These are phyloP conservation scores for Paspalum notatum DNA, from an alignment of 176 grass and related monocot species.

Conservation along the genomic window DNA sequence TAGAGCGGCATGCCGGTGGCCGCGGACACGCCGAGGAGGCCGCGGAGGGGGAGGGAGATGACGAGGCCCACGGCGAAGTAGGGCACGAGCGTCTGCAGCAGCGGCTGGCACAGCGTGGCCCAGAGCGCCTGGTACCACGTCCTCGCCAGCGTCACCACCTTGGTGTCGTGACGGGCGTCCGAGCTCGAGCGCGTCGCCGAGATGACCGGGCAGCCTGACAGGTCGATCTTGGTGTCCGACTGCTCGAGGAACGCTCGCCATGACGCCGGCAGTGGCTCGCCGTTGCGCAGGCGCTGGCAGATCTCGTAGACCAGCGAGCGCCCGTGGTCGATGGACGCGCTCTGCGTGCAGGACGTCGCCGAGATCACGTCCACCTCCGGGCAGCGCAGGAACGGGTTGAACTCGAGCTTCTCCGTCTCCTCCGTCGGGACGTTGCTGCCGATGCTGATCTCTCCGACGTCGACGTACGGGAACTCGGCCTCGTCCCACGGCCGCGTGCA, in stretches of 20 bases:
- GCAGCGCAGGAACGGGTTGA: slow-evolving; percentile 74
- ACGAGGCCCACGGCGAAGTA: slow-evolving; percentile 53
- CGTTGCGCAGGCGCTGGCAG: slow-evolving; percentile 58
- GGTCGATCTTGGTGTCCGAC: slow-evolving; percentile 64
- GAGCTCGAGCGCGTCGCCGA: slow-evolving; percentile 2
- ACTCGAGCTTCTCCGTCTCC: slow-evolving; percentile 68
- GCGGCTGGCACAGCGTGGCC: slow-evolving; percentile 68
- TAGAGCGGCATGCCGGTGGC: slow-evolving; percentile 27
- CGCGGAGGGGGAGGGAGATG: slow-evolving; percentile 40
- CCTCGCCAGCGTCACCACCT: slow-evolving; percentile 56
- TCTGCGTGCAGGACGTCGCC: slow-evolving; percentile 64
- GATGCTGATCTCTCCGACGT: slow-evolving; percentile 65
- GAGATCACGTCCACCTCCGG: slow-evolving; percentile 64
- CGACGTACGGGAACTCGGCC: slow-evolving; percentile 54
- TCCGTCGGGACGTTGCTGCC: slow-evolving; percentile 44
- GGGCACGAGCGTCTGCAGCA: slow-evolving; percentile 61
- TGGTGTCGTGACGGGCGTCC: background rate
- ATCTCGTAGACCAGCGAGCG: slow-evolving; percentile 71
- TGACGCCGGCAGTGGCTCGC: slow-evolving; percentile 52
- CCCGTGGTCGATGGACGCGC: slow-evolving; percentile 75
- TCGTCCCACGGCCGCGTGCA: slow-evolving; percentile 78
- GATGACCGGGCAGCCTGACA: slow-evolving; percentile 57
- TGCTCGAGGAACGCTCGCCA: slow-evolving; percentile 71
- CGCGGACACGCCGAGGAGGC: slow-evolving; percentile 25
- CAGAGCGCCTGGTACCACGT: slow-evolving; percentile 61